A percentile compares a stretch with the other conserved stretches of the same genome.
Evolutionary conservation across 1,139 yeast species (phyloP).

Genomic region (Yamadazyma triangularis): DNA sequence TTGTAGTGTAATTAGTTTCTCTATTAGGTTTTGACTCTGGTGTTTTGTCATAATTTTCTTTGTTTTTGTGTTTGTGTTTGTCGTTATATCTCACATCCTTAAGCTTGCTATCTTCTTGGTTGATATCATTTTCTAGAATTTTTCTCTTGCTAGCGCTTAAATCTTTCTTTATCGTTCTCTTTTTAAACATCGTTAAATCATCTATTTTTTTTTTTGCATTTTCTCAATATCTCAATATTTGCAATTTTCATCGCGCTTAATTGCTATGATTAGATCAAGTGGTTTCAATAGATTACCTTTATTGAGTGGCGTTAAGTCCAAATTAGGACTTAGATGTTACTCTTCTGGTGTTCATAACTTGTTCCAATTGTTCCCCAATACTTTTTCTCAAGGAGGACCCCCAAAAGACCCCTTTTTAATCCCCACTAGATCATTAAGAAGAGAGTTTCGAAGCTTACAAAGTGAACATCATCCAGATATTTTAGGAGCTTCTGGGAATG

Average conservation of each 20-base stretch:
- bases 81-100: background rate
- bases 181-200: conserved; percentile 35
- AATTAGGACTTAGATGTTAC: background rate
- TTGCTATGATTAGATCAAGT: no score
- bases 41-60: background rate
- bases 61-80: background rate
- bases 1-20: conserved; percentile 2
- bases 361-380: conserved; percentile 68
- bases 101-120: background rate
- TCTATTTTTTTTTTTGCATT: background rate
- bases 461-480: conserved; percentile 79
- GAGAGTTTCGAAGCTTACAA: conserved; percentile 73
- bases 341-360: conserved; percentile 19
- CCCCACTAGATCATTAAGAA: conserved; percentile 51
- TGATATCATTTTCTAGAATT: background rate
- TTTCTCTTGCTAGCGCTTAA: no score
- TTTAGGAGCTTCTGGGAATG: conserved; percentile 24
- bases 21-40: conserved; percentile 1
- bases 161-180: conserved; percentile 20
- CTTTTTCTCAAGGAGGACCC: conserved; percentile 68
- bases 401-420: conserved; percentile 58
- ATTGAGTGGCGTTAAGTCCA: no score
- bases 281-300: no score
- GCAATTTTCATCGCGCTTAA: no score
- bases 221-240: background rate